A percentile compares a stretch with the other conserved stretches of the same genome.
Conservation (phyloP, 2,329 filamentous ascomycete genomes). For the Helicocarpus griseus region DNA sequence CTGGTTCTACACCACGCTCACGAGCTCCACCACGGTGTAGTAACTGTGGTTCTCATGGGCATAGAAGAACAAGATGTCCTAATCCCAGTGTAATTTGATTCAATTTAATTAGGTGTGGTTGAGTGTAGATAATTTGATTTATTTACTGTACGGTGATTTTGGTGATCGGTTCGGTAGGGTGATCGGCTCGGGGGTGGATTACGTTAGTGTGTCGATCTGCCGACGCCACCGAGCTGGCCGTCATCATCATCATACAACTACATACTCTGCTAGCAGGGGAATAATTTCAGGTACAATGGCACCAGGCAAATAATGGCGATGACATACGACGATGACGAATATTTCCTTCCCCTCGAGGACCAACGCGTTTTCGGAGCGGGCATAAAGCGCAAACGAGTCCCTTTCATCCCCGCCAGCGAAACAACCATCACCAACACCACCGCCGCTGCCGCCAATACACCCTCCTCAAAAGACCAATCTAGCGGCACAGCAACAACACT, state of each 20-base stretch:
- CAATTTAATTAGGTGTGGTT: no score
- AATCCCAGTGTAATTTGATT: no score
- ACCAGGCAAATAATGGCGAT: slow-evolving; percentile 10
- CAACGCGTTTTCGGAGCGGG: slow-evolving; percentile 54
- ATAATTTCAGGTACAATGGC: neutral
- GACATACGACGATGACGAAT: slow-evolving; percentile 41
- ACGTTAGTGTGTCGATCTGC: no score
- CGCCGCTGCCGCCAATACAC: no score
- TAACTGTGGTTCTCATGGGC: no score
- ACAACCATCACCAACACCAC: slow-evolving; percentile 23
- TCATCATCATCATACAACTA: neutral
- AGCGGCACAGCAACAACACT: slow-evolving; percentile 19
- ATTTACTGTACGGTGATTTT: no score
- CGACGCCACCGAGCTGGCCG: neutral
- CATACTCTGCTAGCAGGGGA: neutral
- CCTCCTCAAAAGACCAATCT: slow-evolving; percentile 8
- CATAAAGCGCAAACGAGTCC: slow-evolving; percentile 51
- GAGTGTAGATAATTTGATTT: no score
- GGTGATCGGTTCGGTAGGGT: no score
- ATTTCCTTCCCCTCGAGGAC: slow-evolving; percentile 48
- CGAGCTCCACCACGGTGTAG: no score
- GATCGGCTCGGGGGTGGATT: no score
- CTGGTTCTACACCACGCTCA: no score
- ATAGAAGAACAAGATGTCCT: no score
- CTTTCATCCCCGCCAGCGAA: slow-evolving; percentile 47